Conservation (phyloP, 306 rosid genomes). For the Pterocarpus santalinus region DNA sequence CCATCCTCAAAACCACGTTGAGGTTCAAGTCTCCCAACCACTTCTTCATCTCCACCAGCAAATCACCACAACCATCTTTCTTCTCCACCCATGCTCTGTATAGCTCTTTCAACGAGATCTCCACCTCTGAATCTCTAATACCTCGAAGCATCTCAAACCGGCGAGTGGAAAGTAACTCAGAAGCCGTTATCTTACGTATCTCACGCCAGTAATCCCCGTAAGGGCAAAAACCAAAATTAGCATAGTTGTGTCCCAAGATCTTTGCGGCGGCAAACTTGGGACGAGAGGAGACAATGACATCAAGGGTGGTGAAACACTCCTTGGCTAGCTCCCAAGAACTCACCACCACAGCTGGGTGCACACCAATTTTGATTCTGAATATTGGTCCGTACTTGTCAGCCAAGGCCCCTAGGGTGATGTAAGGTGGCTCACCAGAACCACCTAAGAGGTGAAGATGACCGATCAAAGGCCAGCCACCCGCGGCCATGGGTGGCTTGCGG, state of each 20-base stretch:
- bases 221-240: slow-evolving; percentile 56
- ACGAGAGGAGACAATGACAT: slow-evolving; percentile 50
- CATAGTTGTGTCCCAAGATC: slow-evolving; percentile 54
- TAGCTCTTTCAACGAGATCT: slow-evolving; percentile 30
- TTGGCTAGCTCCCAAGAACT: slow-evolving; percentile 61
- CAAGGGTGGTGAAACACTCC: slow-evolving; percentile 63
- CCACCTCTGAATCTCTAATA: slow-evolving; percentile 50
- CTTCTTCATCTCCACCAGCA: slow-evolving; percentile 51
- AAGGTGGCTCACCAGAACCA: slow-evolving; percentile 46
- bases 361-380: slow-evolving; percentile 53
- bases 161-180: slow-evolving; percentile 52
- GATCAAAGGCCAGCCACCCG: slow-evolving; percentile 75
- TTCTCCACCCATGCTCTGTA: slow-evolving; percentile 1
- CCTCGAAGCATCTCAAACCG: slow-evolving; percentile 46
- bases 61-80: neutral
- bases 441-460: slow-evolving; percentile 66
- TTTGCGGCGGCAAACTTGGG: slow-evolving; percentile 49
- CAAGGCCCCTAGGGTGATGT: slow-evolving; percentile 57
- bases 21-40: slow-evolving; percentile 57
- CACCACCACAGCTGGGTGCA: slow-evolving; percentile 52
- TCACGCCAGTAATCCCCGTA: slow-evolving; percentile 58
- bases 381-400: slow-evolving; percentile 62
- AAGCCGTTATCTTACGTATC: slow-evolving; percentile 53
- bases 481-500: slow-evolving; percentile 54
- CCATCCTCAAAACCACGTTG: slow-evolving; percentile 56